phyloP scores from a whole-genome alignment of 1,284 basidiomycete genomes.

The Porodaedalea pini region DNA sequence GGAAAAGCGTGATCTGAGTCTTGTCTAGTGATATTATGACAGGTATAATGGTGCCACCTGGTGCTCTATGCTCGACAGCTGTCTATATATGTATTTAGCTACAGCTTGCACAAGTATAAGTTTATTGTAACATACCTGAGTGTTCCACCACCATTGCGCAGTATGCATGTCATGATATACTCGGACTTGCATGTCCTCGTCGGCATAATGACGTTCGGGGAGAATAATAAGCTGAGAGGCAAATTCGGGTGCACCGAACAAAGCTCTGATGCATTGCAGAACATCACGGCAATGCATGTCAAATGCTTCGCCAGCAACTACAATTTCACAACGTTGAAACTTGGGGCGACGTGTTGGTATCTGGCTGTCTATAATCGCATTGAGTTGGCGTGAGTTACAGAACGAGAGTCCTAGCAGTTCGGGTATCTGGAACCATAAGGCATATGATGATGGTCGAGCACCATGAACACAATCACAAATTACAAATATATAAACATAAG shows the following conservation, averaged over 20 bases:
- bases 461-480: too few species aligned
- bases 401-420: too few species aligned
- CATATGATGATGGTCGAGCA: too few species aligned
- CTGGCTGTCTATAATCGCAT: too few species aligned
- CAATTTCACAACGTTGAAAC: neutral
- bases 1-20: constrained; percentile 25
- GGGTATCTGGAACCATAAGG: too few species aligned
- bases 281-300: constrained; percentile 23
- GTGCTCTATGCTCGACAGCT: neutral
- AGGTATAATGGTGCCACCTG: constrained; percentile 25
- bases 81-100: neutral
- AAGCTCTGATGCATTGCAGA: constrained; percentile 20
- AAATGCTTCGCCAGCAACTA: constrained; percentile 7
- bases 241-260: constrained; percentile 23
- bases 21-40: constrained; percentile 24
- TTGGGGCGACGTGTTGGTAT: too few species aligned
- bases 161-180: constrained; percentile 26
- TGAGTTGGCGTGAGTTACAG: too few species aligned
- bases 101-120: neutral
- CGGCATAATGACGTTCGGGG: constrained; percentile 12
- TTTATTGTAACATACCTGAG: constrained; percentile 23
- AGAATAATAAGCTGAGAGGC: constrained; percentile 15
- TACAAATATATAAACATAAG: too few species aligned
- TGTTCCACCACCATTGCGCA: constrained; percentile 24
- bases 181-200: constrained; percentile 8